phyloP scores from a whole-genome alignment of 805 yeast species.

The Candida khao-thaluensis region DNA sequence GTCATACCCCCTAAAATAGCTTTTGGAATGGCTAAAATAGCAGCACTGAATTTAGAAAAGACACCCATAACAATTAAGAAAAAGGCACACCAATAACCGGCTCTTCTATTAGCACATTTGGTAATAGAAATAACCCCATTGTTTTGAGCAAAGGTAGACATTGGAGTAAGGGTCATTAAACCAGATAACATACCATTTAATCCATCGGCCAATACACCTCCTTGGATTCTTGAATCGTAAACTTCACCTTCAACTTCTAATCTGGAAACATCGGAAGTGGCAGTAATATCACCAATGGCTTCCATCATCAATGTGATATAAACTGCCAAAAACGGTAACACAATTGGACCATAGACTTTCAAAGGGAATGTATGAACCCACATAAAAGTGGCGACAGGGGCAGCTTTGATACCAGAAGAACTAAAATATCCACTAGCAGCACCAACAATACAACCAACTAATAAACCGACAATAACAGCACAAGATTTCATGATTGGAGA shows the following conservation, averaged over 20 bases:
- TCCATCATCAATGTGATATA: slow-evolving; percentile 85
- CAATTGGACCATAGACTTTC: slow-evolving; percentile 78
- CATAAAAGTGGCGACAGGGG: slow-evolving; percentile 80
- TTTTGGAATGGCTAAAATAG: slow-evolving; percentile 62
- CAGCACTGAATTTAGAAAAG: slow-evolving; percentile 83
- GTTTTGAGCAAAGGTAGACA: slow-evolving; percentile 92
- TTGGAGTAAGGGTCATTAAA: slow-evolving; percentile 80
- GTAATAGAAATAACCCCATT: slow-evolving; percentile 93
- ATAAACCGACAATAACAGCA: slow-evolving; percentile 82
- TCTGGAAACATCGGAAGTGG: slow-evolving; percentile 88
- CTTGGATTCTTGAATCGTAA: slow-evolving; percentile 86
- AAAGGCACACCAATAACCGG: slow-evolving; percentile 79
- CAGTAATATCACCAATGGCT: slow-evolving; percentile 92
- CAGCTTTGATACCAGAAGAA: slow-evolving; percentile 50
- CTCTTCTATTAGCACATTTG: slow-evolving; percentile 82
- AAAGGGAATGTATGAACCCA: slow-evolving; percentile 87
- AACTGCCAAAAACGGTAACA: slow-evolving; percentile 81
- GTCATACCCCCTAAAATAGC: slow-evolving; percentile 81
- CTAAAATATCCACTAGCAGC: slow-evolving; percentile 86
- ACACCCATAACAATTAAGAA: slow-evolving; percentile 84
- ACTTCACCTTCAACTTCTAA: slow-evolving; percentile 77
- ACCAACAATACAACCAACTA: slow-evolving; percentile 89
- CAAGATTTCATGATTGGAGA: slow-evolving; percentile 94
- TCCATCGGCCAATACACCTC: slow-evolving; percentile 91
- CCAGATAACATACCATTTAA: slow-evolving; percentile 75